Evolutionary conservation across 768 basidiomycete species (phyloP).

Genomic region (Wakefieldia striispora): DNA sequence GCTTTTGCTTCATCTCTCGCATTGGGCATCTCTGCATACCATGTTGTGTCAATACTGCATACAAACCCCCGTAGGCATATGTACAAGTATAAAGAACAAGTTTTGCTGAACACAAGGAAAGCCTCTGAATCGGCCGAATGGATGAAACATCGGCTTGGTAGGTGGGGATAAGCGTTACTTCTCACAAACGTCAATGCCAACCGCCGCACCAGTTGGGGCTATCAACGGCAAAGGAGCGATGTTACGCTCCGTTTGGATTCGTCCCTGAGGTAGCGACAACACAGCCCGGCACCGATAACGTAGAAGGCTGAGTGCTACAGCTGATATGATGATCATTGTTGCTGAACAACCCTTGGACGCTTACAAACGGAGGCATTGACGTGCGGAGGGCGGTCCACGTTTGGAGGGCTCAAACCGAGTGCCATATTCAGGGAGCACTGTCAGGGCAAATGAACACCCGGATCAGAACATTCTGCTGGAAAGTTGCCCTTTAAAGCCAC

Average conservation of each 20-base stretch:
- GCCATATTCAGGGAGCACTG: conserved; percentile 11
- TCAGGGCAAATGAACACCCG: not conserved
- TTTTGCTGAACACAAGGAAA: conserved; percentile 27
- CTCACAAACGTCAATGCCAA: conserved; percentile 7
- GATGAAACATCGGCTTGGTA: conserved; percentile 7
- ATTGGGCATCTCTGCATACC: conserved; percentile 29
- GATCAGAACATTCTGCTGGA: conserved; percentile 35
- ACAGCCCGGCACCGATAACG: conserved; percentile 20
- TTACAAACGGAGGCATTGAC: not conserved
- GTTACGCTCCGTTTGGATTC: not conserved
- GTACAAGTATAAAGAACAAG: conserved; percentile 32
- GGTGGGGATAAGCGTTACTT: conserved; percentile 3
- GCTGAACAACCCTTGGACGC: not conserved
- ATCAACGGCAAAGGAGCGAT: not conserved
- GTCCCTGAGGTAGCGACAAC: conserved; percentile 7
- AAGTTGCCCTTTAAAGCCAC: conserved; percentile 16
- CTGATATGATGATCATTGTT: conserved; percentile 9
- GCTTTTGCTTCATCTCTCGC: conserved; percentile 30
- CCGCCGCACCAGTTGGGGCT: not conserved
- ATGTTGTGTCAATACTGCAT: conserved; percentile 40
- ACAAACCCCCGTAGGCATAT: conserved; percentile 31
- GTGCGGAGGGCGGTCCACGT: conserved; percentile 7
- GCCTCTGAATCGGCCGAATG: too few relatives aligned
- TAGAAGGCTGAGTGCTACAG: conserved; percentile 1
- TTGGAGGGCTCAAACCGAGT: conserved; percentile 20